A percentile compares a stretch with the other conserved stretches of the same genome.
Conservation (phyloP, 441 rosid genomes). For the Breynia disticha region DNA sequence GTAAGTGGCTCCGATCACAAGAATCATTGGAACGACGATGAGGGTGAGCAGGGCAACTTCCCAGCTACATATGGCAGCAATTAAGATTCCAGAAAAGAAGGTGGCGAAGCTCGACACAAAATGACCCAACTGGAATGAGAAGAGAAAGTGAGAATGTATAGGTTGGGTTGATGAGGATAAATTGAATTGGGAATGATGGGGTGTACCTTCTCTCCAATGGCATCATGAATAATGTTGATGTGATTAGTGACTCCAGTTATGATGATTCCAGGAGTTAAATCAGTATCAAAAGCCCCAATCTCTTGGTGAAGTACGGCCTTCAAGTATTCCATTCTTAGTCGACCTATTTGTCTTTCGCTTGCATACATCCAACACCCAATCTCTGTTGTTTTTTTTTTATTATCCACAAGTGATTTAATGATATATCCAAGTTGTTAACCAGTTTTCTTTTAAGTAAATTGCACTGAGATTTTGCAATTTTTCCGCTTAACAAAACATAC, state of each 20-base stretch:
- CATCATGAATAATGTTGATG: slow-evolving; percentile 54
- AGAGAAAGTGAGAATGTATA: not conserved
- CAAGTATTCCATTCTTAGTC: slow-evolving; percentile 33
- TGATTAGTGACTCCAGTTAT: slow-evolving; percentile 42
- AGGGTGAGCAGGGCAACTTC: slow-evolving; percentile 40
- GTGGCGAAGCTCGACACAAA: slow-evolving; percentile 42
- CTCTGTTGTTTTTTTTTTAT: slow-evolving; percentile 42
- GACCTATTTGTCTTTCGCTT: slow-evolving; percentile 47
- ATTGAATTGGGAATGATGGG: not conserved
- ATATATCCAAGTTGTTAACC: not conserved
- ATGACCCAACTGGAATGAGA: slow-evolving; percentile 39
- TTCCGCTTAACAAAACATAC: no score
- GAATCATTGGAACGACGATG: slow-evolving; percentile 43
- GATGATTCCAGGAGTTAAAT: slow-evolving; percentile 41
- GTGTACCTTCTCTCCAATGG: slow-evolving; percentile 52
- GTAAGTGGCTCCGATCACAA: slow-evolving; percentile 50
- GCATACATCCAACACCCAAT: slow-evolving; percentile 62
- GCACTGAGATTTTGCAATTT: no score
- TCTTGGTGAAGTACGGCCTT: slow-evolving; percentile 47
- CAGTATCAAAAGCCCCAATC: slow-evolving; percentile 55
- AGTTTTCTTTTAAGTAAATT: no score
- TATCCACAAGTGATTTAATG: not conserved
- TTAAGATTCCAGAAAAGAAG: slow-evolving; percentile 42
- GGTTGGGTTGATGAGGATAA: not conserved
- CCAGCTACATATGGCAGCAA: slow-evolving; percentile 53